These are phyloP conservation scores for Phialemoniopsis sp. DNA, from an alignment of 2,329 filamentous ascomycete genomes.

Conservation along the genomic window DNA sequence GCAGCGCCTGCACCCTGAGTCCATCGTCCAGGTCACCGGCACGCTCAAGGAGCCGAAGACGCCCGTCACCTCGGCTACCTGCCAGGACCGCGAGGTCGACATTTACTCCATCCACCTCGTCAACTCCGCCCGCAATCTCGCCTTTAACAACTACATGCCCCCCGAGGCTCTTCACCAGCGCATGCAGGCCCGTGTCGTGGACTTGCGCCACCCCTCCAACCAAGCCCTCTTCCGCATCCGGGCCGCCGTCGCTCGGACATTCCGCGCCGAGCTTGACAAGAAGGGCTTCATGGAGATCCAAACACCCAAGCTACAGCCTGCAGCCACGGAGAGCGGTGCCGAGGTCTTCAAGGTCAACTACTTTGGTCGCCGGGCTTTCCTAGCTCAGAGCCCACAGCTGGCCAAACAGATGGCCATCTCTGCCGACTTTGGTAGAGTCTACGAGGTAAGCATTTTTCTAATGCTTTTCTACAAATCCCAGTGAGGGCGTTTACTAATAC, in stretches of 20 bases:
- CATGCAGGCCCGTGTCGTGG: conserved; percentile 74
- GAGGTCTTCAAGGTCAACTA: conserved; percentile 92
- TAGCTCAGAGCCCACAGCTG: conserved; percentile 87
- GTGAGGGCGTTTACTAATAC: background rate
- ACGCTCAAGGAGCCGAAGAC: conserved; percentile 69
- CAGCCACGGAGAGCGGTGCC: conserved; percentile 85
- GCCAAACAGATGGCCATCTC: conserved; percentile 92
- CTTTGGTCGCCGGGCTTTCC: conserved; percentile 80
- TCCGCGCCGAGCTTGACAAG: conserved; percentile 70
- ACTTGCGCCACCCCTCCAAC: conserved; percentile 79
- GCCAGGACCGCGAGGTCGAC: conserved; percentile 72
- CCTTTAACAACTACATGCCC: conserved; percentile 46
- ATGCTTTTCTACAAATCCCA: too few species aligned
- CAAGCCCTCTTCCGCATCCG: conserved; percentile 87
- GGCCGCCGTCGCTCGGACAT: conserved; percentile 73
- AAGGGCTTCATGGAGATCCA: conserved; percentile 89
- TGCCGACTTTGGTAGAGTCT: conserved; percentile 83
- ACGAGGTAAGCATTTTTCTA: conserved; percentile 49
- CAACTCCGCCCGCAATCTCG: conserved; percentile 41
- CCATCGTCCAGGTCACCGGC: conserved; percentile 73
- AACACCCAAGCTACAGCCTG: conserved; percentile 85
- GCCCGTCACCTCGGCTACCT: conserved; percentile 68
- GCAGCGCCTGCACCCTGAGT: conserved; percentile 75
- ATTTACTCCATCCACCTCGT: conserved; percentile 53
- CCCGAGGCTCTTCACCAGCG: conserved; percentile 65